Evolutionary conservation across 768 basidiomycete genomes (phyloP).

Genomic region (Boletus rubroflammeus): DNA sequence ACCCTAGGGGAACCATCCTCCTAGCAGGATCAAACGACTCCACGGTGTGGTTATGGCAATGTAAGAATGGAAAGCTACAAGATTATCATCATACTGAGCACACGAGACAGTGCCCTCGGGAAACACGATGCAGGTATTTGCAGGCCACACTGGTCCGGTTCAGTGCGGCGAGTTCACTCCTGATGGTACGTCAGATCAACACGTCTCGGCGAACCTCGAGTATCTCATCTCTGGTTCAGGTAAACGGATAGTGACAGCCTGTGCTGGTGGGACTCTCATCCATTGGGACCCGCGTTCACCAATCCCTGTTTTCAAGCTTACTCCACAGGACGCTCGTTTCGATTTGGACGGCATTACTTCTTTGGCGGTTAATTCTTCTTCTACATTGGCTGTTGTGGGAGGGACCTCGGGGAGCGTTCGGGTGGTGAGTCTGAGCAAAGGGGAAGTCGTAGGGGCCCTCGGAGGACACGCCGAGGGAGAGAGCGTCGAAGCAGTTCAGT

Average conservation of each 20-base stretch:
- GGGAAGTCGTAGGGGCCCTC: conserved; percentile 73
- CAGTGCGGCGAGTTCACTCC: conserved; percentile 91
- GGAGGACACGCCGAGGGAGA: conserved; percentile 84
- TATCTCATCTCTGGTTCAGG: conserved; percentile 40
- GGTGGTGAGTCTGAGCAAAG: conserved; percentile 82
- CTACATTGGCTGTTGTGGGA: conserved; percentile 89
- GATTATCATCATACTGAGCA: background rate
- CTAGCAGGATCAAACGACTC: conserved; percentile 91
- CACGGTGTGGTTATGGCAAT: conserved; percentile 96
- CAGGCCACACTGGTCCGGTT: conserved; percentile 81
- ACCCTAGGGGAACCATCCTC: conserved; percentile 87
- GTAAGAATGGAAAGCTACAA: conserved; percentile 44
- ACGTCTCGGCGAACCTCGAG: background rate
- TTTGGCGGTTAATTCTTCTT: conserved; percentile 78
- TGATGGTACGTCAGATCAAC: conserved; percentile 52
- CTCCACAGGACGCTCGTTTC: conserved; percentile 67
- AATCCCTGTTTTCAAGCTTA: conserved; percentile 78
- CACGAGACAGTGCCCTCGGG: conserved; percentile 78
- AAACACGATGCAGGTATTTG: conserved; percentile 93
- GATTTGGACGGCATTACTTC: conserved; percentile 82
- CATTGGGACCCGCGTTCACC: conserved; percentile 89
- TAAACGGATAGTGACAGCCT: conserved; percentile 86
- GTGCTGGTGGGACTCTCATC: conserved; percentile 75
- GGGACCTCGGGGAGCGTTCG: conserved; percentile 83
- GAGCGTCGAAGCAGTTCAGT: conserved; percentile 82